These are phyloP conservation scores for Mucor piriformis DNA, from an alignment of 371 early-diverging fungal species.

Conservation along the genomic window DNA sequence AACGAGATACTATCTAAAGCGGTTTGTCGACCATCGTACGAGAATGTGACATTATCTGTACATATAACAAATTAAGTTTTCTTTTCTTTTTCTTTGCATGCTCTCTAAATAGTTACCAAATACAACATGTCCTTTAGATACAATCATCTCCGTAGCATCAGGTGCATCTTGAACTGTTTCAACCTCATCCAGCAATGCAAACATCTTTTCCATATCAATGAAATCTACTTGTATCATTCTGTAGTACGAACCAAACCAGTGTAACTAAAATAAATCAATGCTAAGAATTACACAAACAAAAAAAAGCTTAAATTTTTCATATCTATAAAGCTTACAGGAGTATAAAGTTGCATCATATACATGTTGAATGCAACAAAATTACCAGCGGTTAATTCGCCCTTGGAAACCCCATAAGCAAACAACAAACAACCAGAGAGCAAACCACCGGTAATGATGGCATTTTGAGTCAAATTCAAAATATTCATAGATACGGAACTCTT, in stretches of 20 bases:
- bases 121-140: slow-evolving; percentile 64
- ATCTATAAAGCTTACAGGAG: slow-evolving; percentile 49
- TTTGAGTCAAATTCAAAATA: slow-evolving; percentile 83
- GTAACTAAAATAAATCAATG: slow-evolving; percentile 8
- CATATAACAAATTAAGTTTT: neutral
- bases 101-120: slow-evolving; percentile 50
- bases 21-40: slow-evolving; percentile 68
- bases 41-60: slow-evolving; percentile 77
- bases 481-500: slow-evolving; percentile 69
- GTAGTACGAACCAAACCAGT: slow-evolving; percentile 51
- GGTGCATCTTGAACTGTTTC: slow-evolving; percentile 67
- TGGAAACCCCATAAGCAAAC: slow-evolving; percentile 76
- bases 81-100: neutral
- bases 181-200: slow-evolving; percentile 78
- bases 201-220: slow-evolving; percentile 93
- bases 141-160: slow-evolving; percentile 49
- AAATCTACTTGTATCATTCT: slow-evolving; percentile 77
- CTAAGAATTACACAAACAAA: slow-evolving; percentile 6
- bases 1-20: slow-evolving; percentile 79
- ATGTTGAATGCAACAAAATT: slow-evolving; percentile 87
- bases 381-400: slow-evolving; percentile 73
- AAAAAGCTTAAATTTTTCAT: neutral
- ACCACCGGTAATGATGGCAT: slow-evolving; percentile 82
- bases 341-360: slow-evolving; percentile 83
- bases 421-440: slow-evolving; percentile 75